These are phyloP conservation scores for Orobanche coerulescens DNA, from an alignment of 257 asterid genomes.

Conservation along the genomic window DNA sequence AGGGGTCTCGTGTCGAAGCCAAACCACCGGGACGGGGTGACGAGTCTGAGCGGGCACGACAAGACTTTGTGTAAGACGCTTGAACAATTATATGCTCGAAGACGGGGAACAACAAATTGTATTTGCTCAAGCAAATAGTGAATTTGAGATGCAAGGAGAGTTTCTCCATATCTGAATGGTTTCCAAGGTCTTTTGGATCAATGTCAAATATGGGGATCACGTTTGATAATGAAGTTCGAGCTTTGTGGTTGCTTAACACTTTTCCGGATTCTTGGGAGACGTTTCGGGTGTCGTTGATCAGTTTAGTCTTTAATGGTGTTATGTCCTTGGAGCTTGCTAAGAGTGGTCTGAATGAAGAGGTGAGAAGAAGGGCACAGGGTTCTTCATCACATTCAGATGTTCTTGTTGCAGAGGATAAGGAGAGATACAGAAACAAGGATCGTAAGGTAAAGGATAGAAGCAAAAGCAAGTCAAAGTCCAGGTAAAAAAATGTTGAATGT, in stretches of 20 bases:
- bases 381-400: neutral
- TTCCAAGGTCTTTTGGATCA: slow-evolving; percentile 2
- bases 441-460: neutral
- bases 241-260: slow-evolving; percentile 8
- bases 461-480: neutral
- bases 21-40: no score
- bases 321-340: neutral
- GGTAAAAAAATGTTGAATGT: neutral
- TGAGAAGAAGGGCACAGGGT: slow-evolving; percentile 17
- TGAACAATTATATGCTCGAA: slow-evolving; percentile 12
- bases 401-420: neutral
- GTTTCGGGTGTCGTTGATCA: neutral
- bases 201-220: neutral
- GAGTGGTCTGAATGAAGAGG: slow-evolving; percentile 10
- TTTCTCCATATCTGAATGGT: slow-evolving; percentile 12
- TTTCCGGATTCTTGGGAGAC: slow-evolving; percentile 10
- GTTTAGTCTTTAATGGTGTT: neutral
- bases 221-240: slow-evolving; percentile 9
- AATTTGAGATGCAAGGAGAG: slow-evolving; percentile 6
- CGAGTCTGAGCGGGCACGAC: no score
- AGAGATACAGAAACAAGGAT: neutral
- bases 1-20: no score
- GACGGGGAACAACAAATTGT: slow-evolving; percentile 13
- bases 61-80: slow-evolving; percentile 18
- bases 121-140: slow-evolving; percentile 15